Evolutionary conservation across 2,329 filamentous ascomycete species (phyloP).

Genomic region (Berkeleyomyces basicola): DNA sequence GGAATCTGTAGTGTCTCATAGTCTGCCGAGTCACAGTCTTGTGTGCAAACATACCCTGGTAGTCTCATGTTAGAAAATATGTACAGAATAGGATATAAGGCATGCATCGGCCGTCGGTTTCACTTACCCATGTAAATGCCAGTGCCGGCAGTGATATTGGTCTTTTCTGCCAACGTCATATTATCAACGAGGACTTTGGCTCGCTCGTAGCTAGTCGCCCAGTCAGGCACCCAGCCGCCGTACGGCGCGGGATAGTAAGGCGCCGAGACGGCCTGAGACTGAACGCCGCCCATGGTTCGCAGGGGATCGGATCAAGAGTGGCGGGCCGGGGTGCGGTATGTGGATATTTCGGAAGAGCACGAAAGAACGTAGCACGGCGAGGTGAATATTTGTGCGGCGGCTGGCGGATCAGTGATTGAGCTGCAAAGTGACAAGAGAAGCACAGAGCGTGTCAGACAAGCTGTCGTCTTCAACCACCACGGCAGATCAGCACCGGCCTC

Average conservation of each 20-base stretch:
- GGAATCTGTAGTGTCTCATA: too few species aligned
- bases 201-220: slow-evolving; percentile 54
- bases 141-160: slow-evolving; percentile 56
- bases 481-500: neutral
- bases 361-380: neutral
- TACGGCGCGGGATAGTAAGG: slow-evolving; percentile 60
- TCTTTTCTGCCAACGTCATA: slow-evolving; percentile 70
- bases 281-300: slow-evolving; percentile 5
- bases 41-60: slow-evolving; percentile 1
- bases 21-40: neutral
- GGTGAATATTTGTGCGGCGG: neutral
- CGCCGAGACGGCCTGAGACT: slow-evolving; percentile 23
- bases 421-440: neutral
- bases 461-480: neutral
- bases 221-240: slow-evolving; percentile 53
- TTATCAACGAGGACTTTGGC: slow-evolving; percentile 50
- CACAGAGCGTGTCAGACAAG: neutral
- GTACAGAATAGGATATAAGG: slow-evolving; percentile 6
- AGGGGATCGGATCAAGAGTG: neutral
- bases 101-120: neutral
- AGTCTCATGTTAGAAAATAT: neutral
- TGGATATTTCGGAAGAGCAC: too few species aligned
- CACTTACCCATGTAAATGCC: slow-evolving; percentile 50
- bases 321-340: too few species aligned
- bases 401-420: neutral